These are phyloP conservation scores for Chaetothyriales sp. DNA, from an alignment of 2,329 filamentous ascomycete species.

Conservation along the genomic window DNA sequence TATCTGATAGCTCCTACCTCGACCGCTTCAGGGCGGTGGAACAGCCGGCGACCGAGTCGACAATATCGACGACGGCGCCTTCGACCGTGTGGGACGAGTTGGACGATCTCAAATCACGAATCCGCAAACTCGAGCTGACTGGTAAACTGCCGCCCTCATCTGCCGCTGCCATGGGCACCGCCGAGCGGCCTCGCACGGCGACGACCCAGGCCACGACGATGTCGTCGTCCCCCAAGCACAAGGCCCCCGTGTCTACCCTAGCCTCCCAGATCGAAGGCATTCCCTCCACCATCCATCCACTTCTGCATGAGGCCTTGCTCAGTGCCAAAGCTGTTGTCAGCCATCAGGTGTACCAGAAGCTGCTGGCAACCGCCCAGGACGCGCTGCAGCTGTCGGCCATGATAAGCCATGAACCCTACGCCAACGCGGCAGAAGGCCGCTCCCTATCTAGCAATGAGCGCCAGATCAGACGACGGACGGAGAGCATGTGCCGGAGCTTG, in stretches of 20 bases:
- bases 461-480: slow-evolving; percentile 74
- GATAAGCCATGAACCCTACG: slow-evolving; percentile 31
- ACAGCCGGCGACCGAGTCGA: slow-evolving; percentile 54
- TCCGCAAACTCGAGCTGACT: slow-evolving; percentile 75
- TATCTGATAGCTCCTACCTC: slow-evolving; percentile 18
- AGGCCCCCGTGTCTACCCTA: slow-evolving; percentile 28
- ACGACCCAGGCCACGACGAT: slow-evolving; percentile 82
- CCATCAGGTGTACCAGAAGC: slow-evolving; percentile 56
- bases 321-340: slow-evolving; percentile 60
- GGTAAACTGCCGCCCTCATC: slow-evolving; percentile 76
- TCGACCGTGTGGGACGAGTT: slow-evolving; percentile 96
- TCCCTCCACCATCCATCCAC: slow-evolving; percentile 45
- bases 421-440: slow-evolving; percentile 35
- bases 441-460: slow-evolving; percentile 48
- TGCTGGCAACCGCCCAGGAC: slow-evolving; percentile 70
- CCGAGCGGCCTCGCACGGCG: slow-evolving; percentile 76
- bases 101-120: slow-evolving; percentile 85
- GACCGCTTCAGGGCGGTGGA: slow-evolving; percentile 23
- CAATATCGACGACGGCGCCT: slow-evolving; percentile 70
- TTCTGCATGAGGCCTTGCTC: slow-evolving; percentile 63
- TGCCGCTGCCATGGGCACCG: slow-evolving; percentile 59
- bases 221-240: slow-evolving; percentile 73
- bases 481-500: slow-evolving; percentile 80
- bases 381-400: slow-evolving; percentile 64
- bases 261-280: slow-evolving; percentile 31